Base-by-base conservation (phyloP, 768 basidiomycete species). In the Goffeauzyma gilvescens region DNA sequence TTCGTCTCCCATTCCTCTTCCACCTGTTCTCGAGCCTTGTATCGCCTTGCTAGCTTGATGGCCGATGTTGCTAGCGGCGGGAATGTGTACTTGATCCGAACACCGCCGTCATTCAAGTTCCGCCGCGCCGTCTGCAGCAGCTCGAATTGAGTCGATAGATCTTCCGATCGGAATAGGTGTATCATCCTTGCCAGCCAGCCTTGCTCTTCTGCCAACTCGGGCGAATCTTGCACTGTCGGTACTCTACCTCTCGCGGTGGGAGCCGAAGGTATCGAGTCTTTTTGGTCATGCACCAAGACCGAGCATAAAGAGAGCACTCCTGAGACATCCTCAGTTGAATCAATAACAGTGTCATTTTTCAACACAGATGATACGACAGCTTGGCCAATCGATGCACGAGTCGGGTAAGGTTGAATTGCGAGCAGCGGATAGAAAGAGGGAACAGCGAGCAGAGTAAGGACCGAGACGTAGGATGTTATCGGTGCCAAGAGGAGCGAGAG, bases 171-270 rank as follows among this genome's bases (percentile, higher is more conserved):
- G 75, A 96, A 93, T 24, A 96, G 62, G 68, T 98, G 93, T 2
- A 96, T 81, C 84, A 96, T 95, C 49, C 90, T 69, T 30, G 93
- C 90, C 13, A 95, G 76, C 93, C 93, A 98, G 0, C 93, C 93
- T 55, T 98, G 93, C 62, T 98, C 93, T 62, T 98, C 93, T 0
- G 87, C 89, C 68, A 87, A 71, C 57, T 96, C 90, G 59, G 89
- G 83, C 38, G 78, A 66, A 59, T 90, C 89, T 63, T 55, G 33
- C 73, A 72, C 49, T 71, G 69, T 21, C 68, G 51, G 30, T 42
- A 34, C 50, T 37, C 46, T 38, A 63, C 44, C 57, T 41, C 64
- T 53, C 1, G 72, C 69, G 55, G 81, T 78, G n/a, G 22, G 40
- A 2, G 25, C 9, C 2, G 4, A 45, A 9, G 50, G 25, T 20